Base-by-base conservation (phyloP, 352 stramenopile species). In the Pythium phragmitis region DNA sequence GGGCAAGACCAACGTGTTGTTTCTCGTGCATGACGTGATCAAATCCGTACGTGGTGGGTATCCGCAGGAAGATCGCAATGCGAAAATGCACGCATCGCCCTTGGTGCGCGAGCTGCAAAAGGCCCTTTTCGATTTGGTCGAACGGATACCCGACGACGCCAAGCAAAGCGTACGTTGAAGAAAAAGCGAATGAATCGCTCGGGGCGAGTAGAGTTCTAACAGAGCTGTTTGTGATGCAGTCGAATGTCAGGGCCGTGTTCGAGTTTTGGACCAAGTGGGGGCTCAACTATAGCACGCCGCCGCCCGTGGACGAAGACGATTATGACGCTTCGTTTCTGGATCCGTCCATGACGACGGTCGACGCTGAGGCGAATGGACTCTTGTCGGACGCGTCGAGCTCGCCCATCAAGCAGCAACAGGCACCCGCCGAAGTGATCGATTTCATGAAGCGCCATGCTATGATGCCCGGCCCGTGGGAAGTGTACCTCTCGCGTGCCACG, bases 241-340 rank as follows among this genome's bases (percentile, higher is more conserved):
- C 73, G 13, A 90, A 89, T 70, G 70, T 93, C 51, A 76, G 77
- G 65, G 80, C 82, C 21, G 82, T 93, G 13, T 87, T 91, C 37
- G 82, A 90, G 8, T 91, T 91, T 56, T 93, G 85, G 85, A 85
- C 79, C 11, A 93, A 93, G 62, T 93, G 85, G 85, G 81, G 79
- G 21, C 62, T 92, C 41, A 77, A 91, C 62, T 91, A 85, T 67
- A 76, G 70, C 39, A 71, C 65, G 7, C 76, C 77, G 9, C 55
- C 76, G 47, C 73, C 76, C 50, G 62, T 63, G 13, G 55, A 67
- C 49, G 65, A 58, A 26, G 57, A 65, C 11, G 57, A 76, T 16
- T 68, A 60, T 54, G 75, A 61, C 47, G 30, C 69, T 51, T 57
- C 72, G 30, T 65, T 71, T 26, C 55, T 73, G 33, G 74, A 77